Conservation (phyloP, 768 basidiomycete genomes). For the Pleurotus salmoneostramineus region DNA sequence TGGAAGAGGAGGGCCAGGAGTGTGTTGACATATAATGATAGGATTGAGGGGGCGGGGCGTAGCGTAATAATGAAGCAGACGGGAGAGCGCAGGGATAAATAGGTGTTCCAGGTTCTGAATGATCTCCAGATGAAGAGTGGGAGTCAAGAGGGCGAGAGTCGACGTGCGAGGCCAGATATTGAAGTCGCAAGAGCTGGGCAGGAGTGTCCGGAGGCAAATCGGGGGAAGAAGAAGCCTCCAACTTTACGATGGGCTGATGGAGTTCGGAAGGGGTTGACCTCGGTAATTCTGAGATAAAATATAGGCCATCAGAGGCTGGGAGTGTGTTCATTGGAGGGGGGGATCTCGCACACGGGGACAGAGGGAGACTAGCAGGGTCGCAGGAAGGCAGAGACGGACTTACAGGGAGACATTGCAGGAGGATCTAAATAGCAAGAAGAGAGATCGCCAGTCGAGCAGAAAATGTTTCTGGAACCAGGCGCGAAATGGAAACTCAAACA, state of each 20-base stretch:
- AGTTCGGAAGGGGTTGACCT: conserved; percentile 11
- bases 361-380: conserved; percentile 3
- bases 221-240: conserved; percentile 39
- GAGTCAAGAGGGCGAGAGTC: conserved; percentile 27
- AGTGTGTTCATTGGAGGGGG: conserved; percentile 10
- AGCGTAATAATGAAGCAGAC: neutral
- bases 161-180: conserved; percentile 24
- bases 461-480: conserved; percentile 6
- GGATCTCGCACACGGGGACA: conserved; percentile 3
- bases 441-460: neutral
- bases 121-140: conserved; percentile 29
- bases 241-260: conserved; percentile 31
- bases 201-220: conserved; percentile 33
- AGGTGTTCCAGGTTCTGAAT: conserved; percentile 22
- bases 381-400: neutral
- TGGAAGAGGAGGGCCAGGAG: conserved; percentile 9
- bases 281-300: conserved; percentile 13
- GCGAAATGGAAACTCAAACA: conserved; percentile 6
- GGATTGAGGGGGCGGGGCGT: neutral
- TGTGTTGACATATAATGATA: conserved; percentile 2
- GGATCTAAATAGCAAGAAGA: conserved; percentile 4
- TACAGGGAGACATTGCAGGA: conserved; percentile 5
- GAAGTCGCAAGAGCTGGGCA: conserved; percentile 32
- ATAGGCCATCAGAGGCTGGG: conserved; percentile 14
- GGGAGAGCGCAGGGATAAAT: neutral